These are phyloP conservation scores for Coemansia sp. DNA, from an alignment of 192 early-diverging fungal genomes.

Conservation along the genomic window DNA sequence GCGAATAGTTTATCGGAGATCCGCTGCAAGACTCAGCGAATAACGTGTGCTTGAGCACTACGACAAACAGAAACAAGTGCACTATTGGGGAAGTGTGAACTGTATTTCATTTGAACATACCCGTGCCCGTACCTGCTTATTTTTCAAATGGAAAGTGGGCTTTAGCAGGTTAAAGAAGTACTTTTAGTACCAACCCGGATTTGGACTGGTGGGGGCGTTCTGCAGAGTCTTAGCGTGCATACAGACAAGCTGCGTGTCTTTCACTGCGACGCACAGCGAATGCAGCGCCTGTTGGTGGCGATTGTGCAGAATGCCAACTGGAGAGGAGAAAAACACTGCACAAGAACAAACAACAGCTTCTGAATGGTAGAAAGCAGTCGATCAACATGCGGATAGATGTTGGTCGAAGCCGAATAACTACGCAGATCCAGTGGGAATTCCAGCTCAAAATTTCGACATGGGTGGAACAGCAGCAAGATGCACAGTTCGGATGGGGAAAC, in stretches of 20 bases:
- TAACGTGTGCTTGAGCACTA: neutral
- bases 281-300: neutral
- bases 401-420: conserved; percentile 12
- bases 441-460: conserved; percentile 4
- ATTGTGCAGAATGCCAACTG: neutral
- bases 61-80: neutral
- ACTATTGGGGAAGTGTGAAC: neutral
- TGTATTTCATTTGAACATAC: neutral
- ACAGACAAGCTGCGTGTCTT: neutral
- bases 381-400: conserved; percentile 17
- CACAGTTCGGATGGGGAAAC: neutral
- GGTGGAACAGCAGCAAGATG: neutral
- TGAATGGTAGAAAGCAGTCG: conserved; percentile 8
- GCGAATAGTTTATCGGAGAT: conserved; percentile 2
- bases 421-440: conserved; percentile 10
- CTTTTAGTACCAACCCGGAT: neutral
- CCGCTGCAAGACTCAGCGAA: neutral
- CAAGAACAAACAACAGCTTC: neutral
- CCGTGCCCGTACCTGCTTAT: neutral
- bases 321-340: neutral
- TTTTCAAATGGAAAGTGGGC: conserved; percentile 1
- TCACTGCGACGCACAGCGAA: neutral
- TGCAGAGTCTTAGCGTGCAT: conserved; percentile 6
- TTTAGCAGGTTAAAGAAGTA: neutral
- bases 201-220: neutral